Evolutionary conservation across 805 yeast species (phyloP), one percentile per base, ranked within the genome.

Genomic region (Naumovozyma dairenensis): DNA sequence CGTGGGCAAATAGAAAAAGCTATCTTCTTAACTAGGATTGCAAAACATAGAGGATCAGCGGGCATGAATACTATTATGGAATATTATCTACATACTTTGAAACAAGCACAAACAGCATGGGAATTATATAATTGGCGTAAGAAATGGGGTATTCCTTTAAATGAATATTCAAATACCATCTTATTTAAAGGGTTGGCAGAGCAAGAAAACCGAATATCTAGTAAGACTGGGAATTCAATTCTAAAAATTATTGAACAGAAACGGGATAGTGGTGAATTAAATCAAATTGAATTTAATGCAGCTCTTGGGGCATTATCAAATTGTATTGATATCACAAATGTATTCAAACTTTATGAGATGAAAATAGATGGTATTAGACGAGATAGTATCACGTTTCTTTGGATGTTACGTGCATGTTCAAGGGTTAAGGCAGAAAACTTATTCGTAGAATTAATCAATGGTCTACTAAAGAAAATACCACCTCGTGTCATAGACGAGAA

Each of bases 21-120:
- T 0, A 36, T 67, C 17, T 62, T 61, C 43, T 52, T 75, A n/a
- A 60, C 70, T 3, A 60, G 65, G 28, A 40, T 74, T 9, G 72
- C 80, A 0, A 54, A 61, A 19, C 49, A 48, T 2, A 64, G 66
- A 24, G 83, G 81, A 6, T 43, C 63, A 0, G 81, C 75, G 21
- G 81, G 74, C 1, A 69, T 74, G 72, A 81, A 82, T 42, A 63
- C 69, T n/a, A 63, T 81, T 0, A 51, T 75, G 47, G 65, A 69
- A 38, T 67, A 73, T 61, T 60, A 66, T 27, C 54, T 77, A 4
- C 51, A 52, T 6, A 46, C 48, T 1, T 45, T 60, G 6, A 64
- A 67, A 2, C 65, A 66, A 16, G 51, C 66, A 1, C 65, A 67
- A 29, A 63, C 62, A 6, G 80, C 80, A 0, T 35, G 77, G 17